Base-by-base conservation (phyloP, 2,329 filamentous ascomycete genomes). In the Pseudopyrenochaeta lycopersici region DNA sequence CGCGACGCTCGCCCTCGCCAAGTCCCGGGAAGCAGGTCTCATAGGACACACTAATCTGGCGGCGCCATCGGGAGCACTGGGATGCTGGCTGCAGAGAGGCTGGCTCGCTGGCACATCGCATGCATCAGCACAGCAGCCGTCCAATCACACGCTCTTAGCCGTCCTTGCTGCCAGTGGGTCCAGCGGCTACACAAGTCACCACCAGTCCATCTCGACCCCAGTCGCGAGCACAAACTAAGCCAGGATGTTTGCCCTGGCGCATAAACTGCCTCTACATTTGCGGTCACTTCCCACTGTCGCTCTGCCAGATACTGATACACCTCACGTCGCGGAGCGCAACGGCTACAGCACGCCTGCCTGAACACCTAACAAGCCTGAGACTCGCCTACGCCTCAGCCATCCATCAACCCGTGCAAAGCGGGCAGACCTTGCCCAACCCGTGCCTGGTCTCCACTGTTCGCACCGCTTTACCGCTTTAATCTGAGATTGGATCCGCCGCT, bases 261-360 rank as follows among this genome's bases (percentile, higher is more conserved):
- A 75, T 75, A 66, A 74, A 64, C 61, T 52, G 53, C 49, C 59
- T 67, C 49, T 73, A 68, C 70, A 68, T 69, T 70, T 74, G 67
- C 62, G 61, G 66, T 51, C 56, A 54, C 54, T 40, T 56, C 60
- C 57, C 67, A 63, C 70, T 65, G 63, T 64, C 60, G 56, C 64
- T 61, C 60, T 52, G 54, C 52, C 39, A 62, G 59, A 48, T 61
- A 63, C 68, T 75, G 71, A 73, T 60, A 75, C 72, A 65, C 66
- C 62, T 66, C 60, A 58, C 59, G 72, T 75, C 66, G 70, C 71
- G 67, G 68, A 67, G 50, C 48, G 17, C 54, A 55, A 53, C 54
- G 41, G 46, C 49, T 52, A 58, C 59, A 60, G 51, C 57, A 55
- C 64, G 57, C 54, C 52, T 68, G 62, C 67, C 67, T 67, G 64